Base-by-base conservation (phyloP, 2,329 filamentous ascomycete genomes). In the Epichloe baconii region DNA sequence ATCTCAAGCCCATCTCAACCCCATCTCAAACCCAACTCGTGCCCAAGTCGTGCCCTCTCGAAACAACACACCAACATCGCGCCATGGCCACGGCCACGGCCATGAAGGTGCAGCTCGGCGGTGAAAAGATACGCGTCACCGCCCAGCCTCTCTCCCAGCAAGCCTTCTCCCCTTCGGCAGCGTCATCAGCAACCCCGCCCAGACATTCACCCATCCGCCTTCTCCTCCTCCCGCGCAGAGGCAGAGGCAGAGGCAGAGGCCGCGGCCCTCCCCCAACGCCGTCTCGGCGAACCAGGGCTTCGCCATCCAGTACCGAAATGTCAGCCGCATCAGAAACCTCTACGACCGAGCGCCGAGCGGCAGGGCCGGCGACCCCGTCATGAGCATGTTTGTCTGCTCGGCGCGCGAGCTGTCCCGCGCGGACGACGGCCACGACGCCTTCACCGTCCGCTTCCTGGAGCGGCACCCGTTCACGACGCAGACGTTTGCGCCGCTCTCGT, bases 401-500 rank as follows among this genome's bases (percentile, higher is more conserved):
- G 62, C 68, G 5, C 61, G 67, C 14, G 55, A 58, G 48, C 60
- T 68, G 21, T 41, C 52, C 19, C 43, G 55, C 19, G 19, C 19
- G 3, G 19, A 21, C 19, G 19, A 21, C 36, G 53, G 46, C 17
- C 17, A 52, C 19, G 51, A 55, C 1, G 23, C 23, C 23, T 86
- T 95, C 63, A 72, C 58, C 21, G 63, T 96, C 50, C 68, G 70
- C 19, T 79, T 95, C 52, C 78, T 97, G 34, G 93, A 98, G 67
- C 77, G 93, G 40, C 93, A 98, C 67, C 91, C 93, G 0, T 97
- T 83, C 68, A 97, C 93, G 1, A 87, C 87, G 1, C 93, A 98
- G 71, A 95, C 89, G 0, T 97, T 98, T 67, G 77, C 87, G 43
- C 93, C 93, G 0, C 71, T 96, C 48, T 78, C 68, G 11, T 68